phyloP scores from a whole-genome alignment of 495 filamentous ascomycete genomes.

The Penicillium canescens region DNA sequence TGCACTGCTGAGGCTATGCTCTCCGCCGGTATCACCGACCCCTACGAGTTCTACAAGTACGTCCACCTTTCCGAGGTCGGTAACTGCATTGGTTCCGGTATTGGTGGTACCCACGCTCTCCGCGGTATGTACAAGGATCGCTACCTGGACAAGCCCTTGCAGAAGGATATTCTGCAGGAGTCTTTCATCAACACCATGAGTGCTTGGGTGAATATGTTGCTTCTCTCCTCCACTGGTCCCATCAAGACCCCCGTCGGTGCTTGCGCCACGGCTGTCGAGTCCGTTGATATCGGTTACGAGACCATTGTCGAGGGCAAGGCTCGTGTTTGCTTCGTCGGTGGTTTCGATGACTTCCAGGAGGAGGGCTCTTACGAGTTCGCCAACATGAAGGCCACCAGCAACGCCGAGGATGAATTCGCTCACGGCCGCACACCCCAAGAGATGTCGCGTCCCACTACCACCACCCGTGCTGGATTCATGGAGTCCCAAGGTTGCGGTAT shows the following conservation, averaged over 20 bases:
- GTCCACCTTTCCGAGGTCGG: slow-evolving; percentile 97
- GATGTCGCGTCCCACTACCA: slow-evolving; percentile 97
- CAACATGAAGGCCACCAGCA: slow-evolving; percentile 99
- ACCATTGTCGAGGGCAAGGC: slow-evolving; percentile 98
- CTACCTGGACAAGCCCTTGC: slow-evolving; percentile 93
- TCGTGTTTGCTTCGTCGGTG: slow-evolving; percentile 93
- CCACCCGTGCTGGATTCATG: slow-evolving; percentile 97
- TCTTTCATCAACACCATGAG: slow-evolving; percentile 99
- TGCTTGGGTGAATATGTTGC: slow-evolving; percentile 98
- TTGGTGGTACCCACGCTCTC: slow-evolving; percentile 89
- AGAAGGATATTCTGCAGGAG: slow-evolving; percentile 98
- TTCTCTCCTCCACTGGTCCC: slow-evolving; percentile 93
- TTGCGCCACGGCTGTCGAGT: slow-evolving; percentile 96
- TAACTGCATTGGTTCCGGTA: slow-evolving; percentile 97
- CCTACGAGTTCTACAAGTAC: slow-evolving; percentile 99
- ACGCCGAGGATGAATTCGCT: slow-evolving; percentile 91
- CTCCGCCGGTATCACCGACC: slow-evolving; percentile 95
- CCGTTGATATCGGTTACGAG: slow-evolving; percentile 95
- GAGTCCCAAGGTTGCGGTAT: slow-evolving; percentile 98
- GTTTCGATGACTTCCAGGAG: slow-evolving; percentile 99
- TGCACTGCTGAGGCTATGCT: slow-evolving; percentile 89
- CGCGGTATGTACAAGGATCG: slow-evolving; percentile 98
- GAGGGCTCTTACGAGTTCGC: slow-evolving; percentile 99
- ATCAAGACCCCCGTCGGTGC: slow-evolving; percentile 99
- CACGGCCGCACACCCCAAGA: slow-evolving; percentile 93